Evolutionary conservation across 352 stramenopile species (phyloP).

Genomic region (Phytophthora cryptogea): DNA sequence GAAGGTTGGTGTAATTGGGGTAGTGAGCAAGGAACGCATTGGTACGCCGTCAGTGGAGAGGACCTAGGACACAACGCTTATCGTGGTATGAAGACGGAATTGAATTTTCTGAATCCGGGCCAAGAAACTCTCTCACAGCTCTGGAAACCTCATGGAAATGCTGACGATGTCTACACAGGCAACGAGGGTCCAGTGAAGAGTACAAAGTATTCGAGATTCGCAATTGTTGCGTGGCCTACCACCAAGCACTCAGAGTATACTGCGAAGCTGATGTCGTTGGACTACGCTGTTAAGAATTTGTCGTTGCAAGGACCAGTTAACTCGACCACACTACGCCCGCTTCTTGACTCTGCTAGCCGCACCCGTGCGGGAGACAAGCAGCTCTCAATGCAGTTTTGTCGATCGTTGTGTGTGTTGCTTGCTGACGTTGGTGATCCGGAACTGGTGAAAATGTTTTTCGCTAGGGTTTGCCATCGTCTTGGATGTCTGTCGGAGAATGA

Average conservation of each 20-base stretch:
- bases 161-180: conserved; percentile 16
- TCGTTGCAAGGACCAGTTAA: background rate
- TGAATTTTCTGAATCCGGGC: conserved; percentile 34
- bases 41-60: conserved; percentile 9
- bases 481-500: background rate
- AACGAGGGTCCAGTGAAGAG: background rate
- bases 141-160: conserved; percentile 16
- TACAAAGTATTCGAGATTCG: conserved; percentile 21
- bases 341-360: conserved; percentile 2
- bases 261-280: conserved; percentile 5
- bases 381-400: conserved; percentile 14
- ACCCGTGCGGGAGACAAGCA: too few species aligned
- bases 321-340: background rate
- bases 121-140: conserved; percentile 13
- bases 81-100: background rate
- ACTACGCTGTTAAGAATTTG: conserved; percentile 9
- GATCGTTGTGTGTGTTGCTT: conserved; percentile 14
- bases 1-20: background rate
- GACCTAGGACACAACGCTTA: conserved; percentile 5
- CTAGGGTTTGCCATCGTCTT: background rate
- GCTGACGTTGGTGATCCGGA: conserved; percentile 15
- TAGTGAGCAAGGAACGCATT: background rate
- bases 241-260: conserved; percentile 3
- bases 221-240: conserved; percentile 25
- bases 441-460: conserved; percentile 17